Evolutionary conservation across 2,329 filamentous ascomycete species (phyloP), one percentile per base, ranked within the genome.

Genomic region (Fusarium odoratissimum): DNA sequence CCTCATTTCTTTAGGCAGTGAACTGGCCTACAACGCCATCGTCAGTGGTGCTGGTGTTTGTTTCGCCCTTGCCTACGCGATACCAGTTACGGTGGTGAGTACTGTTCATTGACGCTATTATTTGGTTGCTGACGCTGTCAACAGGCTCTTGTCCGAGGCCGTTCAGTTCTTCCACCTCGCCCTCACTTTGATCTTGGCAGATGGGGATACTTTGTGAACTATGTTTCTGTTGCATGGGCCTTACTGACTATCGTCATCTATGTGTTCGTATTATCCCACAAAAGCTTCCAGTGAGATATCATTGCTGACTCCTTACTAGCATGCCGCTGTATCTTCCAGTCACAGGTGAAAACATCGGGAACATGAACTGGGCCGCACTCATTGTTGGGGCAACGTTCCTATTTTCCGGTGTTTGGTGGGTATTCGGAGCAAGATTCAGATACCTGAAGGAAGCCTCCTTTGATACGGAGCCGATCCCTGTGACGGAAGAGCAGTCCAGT

Each of bases 361-460:
- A 69, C 14, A 69, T 69, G 67, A 69, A 69, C 25, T 69, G 64
- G 67, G 64, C 67, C 2, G 11, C 62, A 12, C 35, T 55, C 8
- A 64, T 69, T 8, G 48, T 69, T 4, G 64, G 64, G 4, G 58
- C 33, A 7, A 67, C 44, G 6, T 40, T 69, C 6, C 14, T 69
- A 1, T 57, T 67, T n/a, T 61, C 63, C 2, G 57, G 55, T 17
- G 11, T 35, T 13, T 67, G 59, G 59, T 67, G 63, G 66, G 6
- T 69, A 8, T 31, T 62, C 0, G 17, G 21, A 17, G 66, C 63
- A 30, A 69, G 49, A 8, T 54, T 35, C 0, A 37, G 9, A 31
- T 69, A 69, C 13, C 12, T 68, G 4, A 66, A 67, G 19, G 16
- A 68, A n/a, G 16, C 14, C 3, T 5, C 25, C 11, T 6, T 16